These are phyloP conservation scores for Ustilago tritici DNA, from an alignment of 1,284 basidiomycete genomes.

Conservation along the genomic window DNA sequence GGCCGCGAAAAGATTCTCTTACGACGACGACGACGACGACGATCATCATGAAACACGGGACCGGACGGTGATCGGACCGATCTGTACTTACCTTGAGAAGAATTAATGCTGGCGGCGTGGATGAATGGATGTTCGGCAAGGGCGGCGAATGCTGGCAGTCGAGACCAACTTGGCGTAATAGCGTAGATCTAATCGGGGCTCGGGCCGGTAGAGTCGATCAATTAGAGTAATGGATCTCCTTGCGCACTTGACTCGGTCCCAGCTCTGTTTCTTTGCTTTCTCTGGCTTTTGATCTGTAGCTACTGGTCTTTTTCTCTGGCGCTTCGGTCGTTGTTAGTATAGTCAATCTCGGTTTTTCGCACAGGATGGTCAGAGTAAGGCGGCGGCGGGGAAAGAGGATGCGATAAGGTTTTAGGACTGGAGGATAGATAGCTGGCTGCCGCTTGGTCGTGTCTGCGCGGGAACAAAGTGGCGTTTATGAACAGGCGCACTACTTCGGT, in stretches of 20 bases:
- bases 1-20: neutral
- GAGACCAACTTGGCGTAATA: neutral
- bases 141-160: neutral
- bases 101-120: neutral
- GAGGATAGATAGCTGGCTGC: neutral
- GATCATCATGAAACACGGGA: constrained; percentile 6
- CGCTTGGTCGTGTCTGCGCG: neutral
- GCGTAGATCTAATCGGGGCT: neutral
- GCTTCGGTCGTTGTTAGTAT: neutral
- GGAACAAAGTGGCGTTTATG: neutral
- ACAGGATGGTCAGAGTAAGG: constrained; percentile 4
- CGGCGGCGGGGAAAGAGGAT: neutral
- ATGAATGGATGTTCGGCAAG: neutral
- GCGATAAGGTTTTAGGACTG: neutral
- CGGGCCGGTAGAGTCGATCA: neutral
- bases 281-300: neutral
- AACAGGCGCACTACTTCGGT: neutral
- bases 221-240: neutral
- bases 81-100: constrained; percentile 4
- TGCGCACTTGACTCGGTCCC: neutral
- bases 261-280: constrained; percentile 13
- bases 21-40: neutral
- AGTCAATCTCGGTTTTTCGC: neutral
- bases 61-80: neutral
- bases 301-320: neutral